phyloP scores from a whole-genome alignment of 1,284 basidiomycete species.

The Austropuccinia psidii region DNA sequence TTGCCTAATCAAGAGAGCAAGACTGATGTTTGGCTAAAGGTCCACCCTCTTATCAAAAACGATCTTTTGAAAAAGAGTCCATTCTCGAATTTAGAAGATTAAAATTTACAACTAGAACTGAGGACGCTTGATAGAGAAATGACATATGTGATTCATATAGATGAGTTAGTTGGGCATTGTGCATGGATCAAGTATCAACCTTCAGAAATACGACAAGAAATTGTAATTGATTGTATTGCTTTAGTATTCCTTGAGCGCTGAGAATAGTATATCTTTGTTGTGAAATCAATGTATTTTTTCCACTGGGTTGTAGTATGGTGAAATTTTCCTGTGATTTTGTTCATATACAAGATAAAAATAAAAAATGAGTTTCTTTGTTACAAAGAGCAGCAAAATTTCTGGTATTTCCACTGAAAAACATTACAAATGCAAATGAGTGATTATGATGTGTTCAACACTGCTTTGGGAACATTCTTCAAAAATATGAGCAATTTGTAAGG shows the following conservation, averaged over 20 bases:
- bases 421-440: too few relatives aligned
- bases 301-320: too few relatives aligned
- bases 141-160: neutral
- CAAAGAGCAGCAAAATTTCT: too few relatives aligned
- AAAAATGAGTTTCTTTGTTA: too few relatives aligned
- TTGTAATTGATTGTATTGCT: neutral
- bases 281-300: too few relatives aligned
- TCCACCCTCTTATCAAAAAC: constrained; percentile 4
- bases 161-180: constrained; percentile 17
- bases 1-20: neutral
- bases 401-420: too few relatives aligned
- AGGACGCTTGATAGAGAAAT: neutral
- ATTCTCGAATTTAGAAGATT: constrained; percentile 7
- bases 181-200: constrained; percentile 25
- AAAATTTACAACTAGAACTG: neutral
- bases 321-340: too few relatives aligned
- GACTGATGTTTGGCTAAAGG: neutral
- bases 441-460: too few relatives aligned
- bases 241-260: neutral
- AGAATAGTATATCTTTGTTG: too few relatives aligned
- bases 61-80: neutral
- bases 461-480: too few relatives aligned
- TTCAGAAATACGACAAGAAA: neutral
- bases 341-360: too few relatives aligned
- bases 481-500: too few relatives aligned